Conservation (phyloP, 2,329 filamentous ascomycete species). For the Clarireedia homoeocarpa region DNA sequence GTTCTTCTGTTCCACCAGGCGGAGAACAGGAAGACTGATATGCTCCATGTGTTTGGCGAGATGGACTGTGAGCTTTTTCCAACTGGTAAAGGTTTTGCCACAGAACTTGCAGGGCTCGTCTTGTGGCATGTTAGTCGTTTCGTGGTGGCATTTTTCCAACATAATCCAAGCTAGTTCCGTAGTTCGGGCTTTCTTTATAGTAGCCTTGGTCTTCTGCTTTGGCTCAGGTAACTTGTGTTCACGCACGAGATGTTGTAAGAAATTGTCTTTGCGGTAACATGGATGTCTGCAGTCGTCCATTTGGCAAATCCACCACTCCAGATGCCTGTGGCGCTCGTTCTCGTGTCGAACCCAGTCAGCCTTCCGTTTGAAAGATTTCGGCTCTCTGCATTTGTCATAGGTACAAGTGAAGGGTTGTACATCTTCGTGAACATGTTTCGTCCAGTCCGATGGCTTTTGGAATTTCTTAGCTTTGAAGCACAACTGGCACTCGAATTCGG, state of each 20-base stretch:
- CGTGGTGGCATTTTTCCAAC: slow-evolving; percentile 68
- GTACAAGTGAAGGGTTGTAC: slow-evolving; percentile 91
- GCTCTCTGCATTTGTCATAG: slow-evolving; percentile 72
- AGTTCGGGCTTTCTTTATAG: slow-evolving; percentile 49
- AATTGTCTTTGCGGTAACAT: slow-evolving; percentile 86
- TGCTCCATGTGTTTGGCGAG: slow-evolving; percentile 92
- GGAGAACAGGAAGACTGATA: slow-evolving; percentile 73
- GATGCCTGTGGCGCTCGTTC: slow-evolving; percentile 80
- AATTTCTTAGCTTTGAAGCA: slow-evolving; percentile 83
- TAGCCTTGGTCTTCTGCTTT: slow-evolving; percentile 66
- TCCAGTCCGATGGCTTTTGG: slow-evolving; percentile 91
- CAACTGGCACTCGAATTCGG: slow-evolving; percentile 82
- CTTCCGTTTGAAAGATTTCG: slow-evolving; percentile 90
- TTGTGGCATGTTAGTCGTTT: slow-evolving; percentile 56
- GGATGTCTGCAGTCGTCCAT: slow-evolving; percentile 72
- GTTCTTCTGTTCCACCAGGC: slow-evolving; percentile 44
- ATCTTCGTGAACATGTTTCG: slow-evolving; percentile 91
- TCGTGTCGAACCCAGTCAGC: slow-evolving; percentile 95
- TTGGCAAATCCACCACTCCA: slow-evolving; percentile 87
- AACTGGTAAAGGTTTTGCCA: slow-evolving; percentile 68
- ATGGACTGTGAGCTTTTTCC: slow-evolving; percentile 94
- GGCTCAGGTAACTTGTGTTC: slow-evolving; percentile 85
- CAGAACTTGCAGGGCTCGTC: slow-evolving; percentile 86
- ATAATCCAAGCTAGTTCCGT: slow-evolving; percentile 65
- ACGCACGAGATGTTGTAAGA: slow-evolving; percentile 83